Base-by-base conservation (phyloP, 129 eudicot genomes). In the Ambrosia trifida region DNA sequence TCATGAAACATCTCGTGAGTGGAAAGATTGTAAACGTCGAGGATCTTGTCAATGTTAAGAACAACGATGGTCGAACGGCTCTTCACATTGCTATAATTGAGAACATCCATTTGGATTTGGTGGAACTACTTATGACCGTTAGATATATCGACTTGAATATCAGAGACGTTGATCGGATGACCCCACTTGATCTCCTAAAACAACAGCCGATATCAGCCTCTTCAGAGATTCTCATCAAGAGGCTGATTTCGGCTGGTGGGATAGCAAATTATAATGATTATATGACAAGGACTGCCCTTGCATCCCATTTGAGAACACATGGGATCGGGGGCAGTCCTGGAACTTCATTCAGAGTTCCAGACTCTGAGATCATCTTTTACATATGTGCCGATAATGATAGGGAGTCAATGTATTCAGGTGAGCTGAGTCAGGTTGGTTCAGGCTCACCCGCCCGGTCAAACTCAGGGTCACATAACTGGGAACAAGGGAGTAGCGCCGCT, bases 271-370 rank as follows among this genome's bases (percentile, higher is more conserved):
- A 75, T 68, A 69, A 77, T 18, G 94, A 91, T 66, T 72, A 77
- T 49, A 73, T 49, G 78, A 68, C 89, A 4, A 82, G 90, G 60
- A 85, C 50, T 12, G 89, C 83, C 78, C 82, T 85, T 4, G 90
- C 56, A 10, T 80, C 92, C 49, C 87, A 83, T 68, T 49, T 86
- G 51, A 91, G 79, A 65, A 80, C 75, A 68, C 96, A 78, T 20
- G 89, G 89, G 32, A 78, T 86, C 51, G 89, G 87, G 70, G 83
- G 89, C n/a, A 89, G 95, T 72, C 98, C 98, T 0, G 96, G 98
- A 19, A 81, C 96, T 75, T 89, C 91, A 5, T 92, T 92, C 56
- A 74, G 87, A 45, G 72, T 92, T 51, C 81, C 85, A 0, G 98
- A 92, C 66, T 79, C 89, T 0, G 98, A 92, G 31, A 83, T 89